phyloP scores from a whole-genome alignment of 768 basidiomycete species.

The Naematelia aurantialba region DNA sequence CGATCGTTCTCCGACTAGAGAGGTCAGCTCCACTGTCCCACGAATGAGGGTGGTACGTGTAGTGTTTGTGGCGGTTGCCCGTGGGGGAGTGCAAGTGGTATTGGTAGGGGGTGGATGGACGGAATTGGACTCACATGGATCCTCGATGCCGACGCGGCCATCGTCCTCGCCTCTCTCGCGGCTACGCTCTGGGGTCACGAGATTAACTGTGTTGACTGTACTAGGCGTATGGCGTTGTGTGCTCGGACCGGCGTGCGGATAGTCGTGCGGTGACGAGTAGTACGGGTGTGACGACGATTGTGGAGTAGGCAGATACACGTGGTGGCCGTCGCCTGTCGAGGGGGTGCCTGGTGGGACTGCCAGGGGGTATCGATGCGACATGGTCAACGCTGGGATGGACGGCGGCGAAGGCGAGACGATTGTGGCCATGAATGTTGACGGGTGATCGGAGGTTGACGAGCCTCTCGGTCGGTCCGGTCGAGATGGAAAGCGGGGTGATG shows the following conservation, averaged over 20 bases:
- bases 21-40: neutral
- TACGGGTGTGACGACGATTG: neutral
- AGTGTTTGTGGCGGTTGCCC: too few relatives aligned
- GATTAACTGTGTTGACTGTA: neutral
- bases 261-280: neutral
- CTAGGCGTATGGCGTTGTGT: neutral
- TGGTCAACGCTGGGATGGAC: neutral
- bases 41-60: too few relatives aligned
- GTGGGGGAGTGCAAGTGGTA: too few relatives aligned
- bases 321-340: neutral
- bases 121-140: conserved; percentile 28
- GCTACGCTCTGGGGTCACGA: conserved; percentile 1
- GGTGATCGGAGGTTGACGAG: neutral
- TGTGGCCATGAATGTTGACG: neutral
- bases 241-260: neutral
- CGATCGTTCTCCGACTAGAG: conserved; percentile 72
- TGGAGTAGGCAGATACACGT: neutral
- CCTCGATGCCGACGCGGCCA: conserved; percentile 32
- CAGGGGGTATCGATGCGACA: neutral
- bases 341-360: neutral
- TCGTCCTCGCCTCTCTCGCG: conserved; percentile 18
- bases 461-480: neutral
- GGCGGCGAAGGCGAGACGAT: neutral
- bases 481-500: neutral
- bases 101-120: neutral